phyloP scores from a whole-genome alignment of 2,329 filamentous ascomycete species.

The Westerdykella ornata region DNA sequence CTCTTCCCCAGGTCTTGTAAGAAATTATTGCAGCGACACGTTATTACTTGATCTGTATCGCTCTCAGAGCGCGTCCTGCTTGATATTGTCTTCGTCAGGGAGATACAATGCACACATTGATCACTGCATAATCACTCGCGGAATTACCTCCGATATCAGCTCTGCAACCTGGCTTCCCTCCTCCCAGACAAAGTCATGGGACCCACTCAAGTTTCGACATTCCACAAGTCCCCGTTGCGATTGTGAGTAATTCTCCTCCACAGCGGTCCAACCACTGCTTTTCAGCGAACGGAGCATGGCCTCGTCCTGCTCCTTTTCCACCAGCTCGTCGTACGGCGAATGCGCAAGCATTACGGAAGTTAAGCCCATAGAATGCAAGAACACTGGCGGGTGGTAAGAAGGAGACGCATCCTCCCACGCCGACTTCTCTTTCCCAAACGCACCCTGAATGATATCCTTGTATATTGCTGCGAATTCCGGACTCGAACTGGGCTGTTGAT shows the following conservation, averaged over 20 bases:
- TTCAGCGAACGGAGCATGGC: conserved; percentile 48
- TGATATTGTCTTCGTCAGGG: too few relatives aligned
- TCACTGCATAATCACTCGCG: conserved; percentile 7
- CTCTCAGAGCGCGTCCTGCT: too few relatives aligned
- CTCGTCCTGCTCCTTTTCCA: conserved; percentile 52
- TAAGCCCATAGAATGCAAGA: conserved; percentile 2
- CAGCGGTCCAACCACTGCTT: conserved; percentile 36
- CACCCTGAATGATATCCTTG: conserved; percentile 50
- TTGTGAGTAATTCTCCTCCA: conserved; percentile 18
- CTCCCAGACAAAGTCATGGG: conserved; percentile 60
- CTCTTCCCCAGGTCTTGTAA: too few relatives aligned
- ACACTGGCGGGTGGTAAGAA: background rate
- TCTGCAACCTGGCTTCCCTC: conserved; percentile 52
- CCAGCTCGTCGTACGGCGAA: conserved; percentile 44
- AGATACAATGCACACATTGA: too few relatives aligned
- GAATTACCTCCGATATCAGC: conserved; percentile 27
- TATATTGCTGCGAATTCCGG: conserved; percentile 46
- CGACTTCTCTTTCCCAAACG: conserved; percentile 51
- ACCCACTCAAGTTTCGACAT: conserved; percentile 47
- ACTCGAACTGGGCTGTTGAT: conserved; percentile 29
- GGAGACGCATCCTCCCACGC: conserved; percentile 53
- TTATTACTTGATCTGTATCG: too few relatives aligned
- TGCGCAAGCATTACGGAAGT: conserved; percentile 40
- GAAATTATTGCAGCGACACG: too few relatives aligned
- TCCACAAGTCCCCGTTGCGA: conserved; percentile 14